A percentile compares a stretch with the other conserved stretches of the same genome.
Conservation (phyloP, 768 basidiomycete species). For the Sarcodon sp. region DNA sequence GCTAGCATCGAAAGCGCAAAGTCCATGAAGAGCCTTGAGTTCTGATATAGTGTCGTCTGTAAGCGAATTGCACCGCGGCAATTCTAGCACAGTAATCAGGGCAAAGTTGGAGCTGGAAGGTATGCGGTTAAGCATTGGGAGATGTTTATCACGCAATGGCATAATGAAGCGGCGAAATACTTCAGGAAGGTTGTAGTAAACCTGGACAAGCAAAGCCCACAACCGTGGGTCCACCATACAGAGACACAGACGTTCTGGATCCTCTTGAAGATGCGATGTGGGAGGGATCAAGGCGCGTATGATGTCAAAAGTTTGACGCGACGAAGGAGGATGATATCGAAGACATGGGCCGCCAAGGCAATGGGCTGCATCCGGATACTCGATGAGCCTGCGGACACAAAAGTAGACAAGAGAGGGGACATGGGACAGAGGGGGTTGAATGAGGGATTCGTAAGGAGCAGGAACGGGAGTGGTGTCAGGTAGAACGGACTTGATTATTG, state of each 20-base stretch:
- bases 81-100: constrained; percentile 49
- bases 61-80: constrained; percentile 41
- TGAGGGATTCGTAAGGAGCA: neutral
- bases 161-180: constrained; percentile 26
- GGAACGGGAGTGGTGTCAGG: constrained; percentile 3
- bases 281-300: constrained; percentile 28
- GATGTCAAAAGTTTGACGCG: constrained; percentile 16
- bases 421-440: constrained; percentile 4
- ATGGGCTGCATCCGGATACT: constrained; percentile 32
- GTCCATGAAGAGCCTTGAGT: constrained; percentile 37
- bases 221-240: constrained; percentile 36
- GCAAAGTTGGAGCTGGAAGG: constrained; percentile 43
- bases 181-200: constrained; percentile 40
- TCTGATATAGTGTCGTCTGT: constrained; percentile 41
- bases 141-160: constrained; percentile 39
- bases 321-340: constrained; percentile 18
- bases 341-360: constrained; percentile 20
- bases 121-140: constrained; percentile 45
- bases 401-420: constrained; percentile 42
- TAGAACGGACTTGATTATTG: constrained; percentile 12
- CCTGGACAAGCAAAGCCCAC: constrained; percentile 51
- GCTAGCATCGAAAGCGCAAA: constrained; percentile 56
- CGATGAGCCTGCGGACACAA: constrained; percentile 31
- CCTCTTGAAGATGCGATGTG: constrained; percentile 4
- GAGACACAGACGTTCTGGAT: constrained; percentile 6